phyloP scores from a whole-genome alignment of 139 green algal genomes.

The Chlorella sp. region DNA sequence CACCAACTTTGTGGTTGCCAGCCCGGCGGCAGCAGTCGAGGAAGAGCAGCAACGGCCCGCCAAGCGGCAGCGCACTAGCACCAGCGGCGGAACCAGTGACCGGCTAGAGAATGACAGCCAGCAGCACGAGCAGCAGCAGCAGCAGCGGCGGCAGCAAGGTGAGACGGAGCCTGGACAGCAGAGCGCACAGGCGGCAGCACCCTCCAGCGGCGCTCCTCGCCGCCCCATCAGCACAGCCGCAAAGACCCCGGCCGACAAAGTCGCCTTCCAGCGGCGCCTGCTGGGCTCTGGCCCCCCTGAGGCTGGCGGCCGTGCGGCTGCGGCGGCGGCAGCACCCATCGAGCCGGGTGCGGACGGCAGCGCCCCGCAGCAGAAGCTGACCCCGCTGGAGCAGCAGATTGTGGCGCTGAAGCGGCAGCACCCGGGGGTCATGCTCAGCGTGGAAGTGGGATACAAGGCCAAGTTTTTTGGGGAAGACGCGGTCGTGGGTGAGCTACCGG shows the following conservation, averaged over 20 bases:
- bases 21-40: not conserved
- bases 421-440: conserved; percentile 32
- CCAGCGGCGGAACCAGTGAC: not conserved
- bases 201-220: no score
- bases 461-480: conserved; percentile 93
- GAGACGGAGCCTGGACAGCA: no score
- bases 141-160: not conserved
- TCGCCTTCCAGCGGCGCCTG: not conserved
- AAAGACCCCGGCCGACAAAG: no score
- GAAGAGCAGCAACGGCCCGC: not conserved
- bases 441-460: conserved; percentile 83
- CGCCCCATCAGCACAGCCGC: not conserved
- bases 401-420: conserved; percentile 58
- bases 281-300: not conserved
- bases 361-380: conserved; percentile 55
- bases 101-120: not conserved
- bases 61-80: not conserved
- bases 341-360: not conserved
- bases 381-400: conserved; percentile 76
- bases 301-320: not conserved
- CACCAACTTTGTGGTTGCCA: no score
- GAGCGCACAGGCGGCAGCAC: no score
- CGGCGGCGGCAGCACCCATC: not conserved
- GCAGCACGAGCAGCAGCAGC: not conserved
- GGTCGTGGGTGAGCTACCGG: conserved; percentile 53